Evolutionary conservation across 1,139 yeast genomes (phyloP).

Genomic region (Tardiomyces digboiensis): DNA sequence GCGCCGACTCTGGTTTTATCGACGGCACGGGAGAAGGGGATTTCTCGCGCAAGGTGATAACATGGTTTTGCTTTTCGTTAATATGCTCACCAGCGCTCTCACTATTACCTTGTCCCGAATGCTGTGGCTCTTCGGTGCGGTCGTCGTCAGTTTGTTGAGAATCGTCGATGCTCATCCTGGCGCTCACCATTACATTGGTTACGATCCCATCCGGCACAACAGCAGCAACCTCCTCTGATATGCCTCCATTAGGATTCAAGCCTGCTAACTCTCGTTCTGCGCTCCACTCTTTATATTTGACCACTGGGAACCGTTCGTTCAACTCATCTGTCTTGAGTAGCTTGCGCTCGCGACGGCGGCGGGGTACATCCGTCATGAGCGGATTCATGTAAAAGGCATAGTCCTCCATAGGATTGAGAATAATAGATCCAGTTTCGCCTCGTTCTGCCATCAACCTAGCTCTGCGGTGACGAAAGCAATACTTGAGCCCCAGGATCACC

Average conservation of each 20-base stretch:
- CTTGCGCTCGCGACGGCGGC: slow-evolving; percentile 9
- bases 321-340: slow-evolving; percentile 49
- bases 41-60: no score
- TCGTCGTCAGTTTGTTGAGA: not conserved
- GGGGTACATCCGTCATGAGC: slow-evolving; percentile 7
- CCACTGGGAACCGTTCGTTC: slow-evolving; percentile 54
- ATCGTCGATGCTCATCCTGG: no score
- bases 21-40: no score
- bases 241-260: slow-evolving; percentile 16
- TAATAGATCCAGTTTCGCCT: not conserved
- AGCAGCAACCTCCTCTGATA: slow-evolving; percentile 11
- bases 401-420: slow-evolving; percentile 5
- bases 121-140: not conserved
- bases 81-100: not conserved
- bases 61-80: not conserved
- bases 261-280: slow-evolving; percentile 15
- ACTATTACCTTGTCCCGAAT: not conserved
- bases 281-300: slow-evolving; percentile 37
- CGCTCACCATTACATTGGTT: not conserved
- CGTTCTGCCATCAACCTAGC: not conserved
- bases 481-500: slow-evolving; percentile 28
- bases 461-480: slow-evolving; percentile 24
- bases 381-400: slow-evolving; percentile 14
- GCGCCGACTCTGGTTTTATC: not conserved
- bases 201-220: not conserved